phyloP scores from a whole-genome alignment of 2,329 filamentous ascomycete species.

The Botrytis cinerea region DNA sequence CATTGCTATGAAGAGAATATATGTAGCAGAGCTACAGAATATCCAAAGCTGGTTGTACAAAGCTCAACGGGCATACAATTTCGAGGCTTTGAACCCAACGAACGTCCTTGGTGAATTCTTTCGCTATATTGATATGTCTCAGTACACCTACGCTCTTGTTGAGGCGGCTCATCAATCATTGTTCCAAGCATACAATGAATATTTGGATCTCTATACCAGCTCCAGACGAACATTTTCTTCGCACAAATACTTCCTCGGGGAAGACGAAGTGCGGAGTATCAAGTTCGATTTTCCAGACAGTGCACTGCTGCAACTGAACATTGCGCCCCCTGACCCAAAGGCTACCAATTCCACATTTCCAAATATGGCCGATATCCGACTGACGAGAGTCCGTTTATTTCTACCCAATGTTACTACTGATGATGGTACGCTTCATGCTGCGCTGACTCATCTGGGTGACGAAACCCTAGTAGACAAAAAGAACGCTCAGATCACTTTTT shows the following conservation, averaged over 20 bases:
- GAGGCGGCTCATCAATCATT: neutral
- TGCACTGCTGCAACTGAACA: neutral
- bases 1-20: no score
- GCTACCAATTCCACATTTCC: neutral
- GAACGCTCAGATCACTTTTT: neutral
- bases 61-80: neutral
- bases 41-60: neutral
- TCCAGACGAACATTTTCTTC: neutral
- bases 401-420: neutral
- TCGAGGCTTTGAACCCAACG: neutral
- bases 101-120: neutral
- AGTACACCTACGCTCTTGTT: neutral
- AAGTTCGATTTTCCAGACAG: neutral
- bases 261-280: neutral
- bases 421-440: neutral
- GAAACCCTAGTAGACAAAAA: neutral
- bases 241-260: neutral
- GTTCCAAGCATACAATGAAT: neutral
- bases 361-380: neutral
- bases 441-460: neutral
- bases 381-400: neutral
- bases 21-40: no score
- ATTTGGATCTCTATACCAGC: neutral
- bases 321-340: neutral
- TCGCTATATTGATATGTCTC: neutral